These are phyloP conservation scores for Trichoderma reesei DNA, from an alignment of 495 filamentous ascomycete genomes.

Conservation along the genomic window DNA sequence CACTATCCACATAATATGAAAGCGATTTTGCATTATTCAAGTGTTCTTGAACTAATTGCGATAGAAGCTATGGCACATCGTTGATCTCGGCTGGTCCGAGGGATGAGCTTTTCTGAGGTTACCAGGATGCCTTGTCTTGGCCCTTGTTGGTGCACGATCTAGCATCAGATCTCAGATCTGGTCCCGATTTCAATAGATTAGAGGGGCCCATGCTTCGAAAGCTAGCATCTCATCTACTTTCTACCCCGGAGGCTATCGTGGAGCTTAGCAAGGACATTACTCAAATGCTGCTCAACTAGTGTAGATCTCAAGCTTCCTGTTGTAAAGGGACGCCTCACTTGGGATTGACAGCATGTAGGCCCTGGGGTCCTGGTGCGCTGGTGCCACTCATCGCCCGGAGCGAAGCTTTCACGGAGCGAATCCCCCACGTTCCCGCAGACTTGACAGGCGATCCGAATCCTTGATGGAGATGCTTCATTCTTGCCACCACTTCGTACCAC, in stretches of 20 bases:
- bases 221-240: not conserved
- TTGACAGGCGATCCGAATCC: too few species aligned
- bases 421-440: too few species aligned
- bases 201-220: not conserved
- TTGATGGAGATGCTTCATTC: too few species aligned
- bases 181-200: not conserved
- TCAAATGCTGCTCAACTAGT: not conserved
- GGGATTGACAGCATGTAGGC: too few species aligned
- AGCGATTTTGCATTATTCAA: not conserved
- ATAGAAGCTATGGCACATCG: not conserved
- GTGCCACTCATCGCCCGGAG: too few species aligned
- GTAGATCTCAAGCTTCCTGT: too few species aligned
- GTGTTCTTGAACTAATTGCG: not conserved
- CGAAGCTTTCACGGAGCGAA: too few species aligned
- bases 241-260: not conserved
- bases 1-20: not conserved
- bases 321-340: too few species aligned
- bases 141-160: not conserved
- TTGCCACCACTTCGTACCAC: too few species aligned
- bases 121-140: not conserved
- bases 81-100: not conserved
- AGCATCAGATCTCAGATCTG: not conserved
- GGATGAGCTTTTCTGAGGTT: not conserved
- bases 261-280: not conserved
- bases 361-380: too few species aligned